Conservation (phyloP, 2,329 filamentous ascomycete genomes). For the Scedosporium minutisporum region DNA sequence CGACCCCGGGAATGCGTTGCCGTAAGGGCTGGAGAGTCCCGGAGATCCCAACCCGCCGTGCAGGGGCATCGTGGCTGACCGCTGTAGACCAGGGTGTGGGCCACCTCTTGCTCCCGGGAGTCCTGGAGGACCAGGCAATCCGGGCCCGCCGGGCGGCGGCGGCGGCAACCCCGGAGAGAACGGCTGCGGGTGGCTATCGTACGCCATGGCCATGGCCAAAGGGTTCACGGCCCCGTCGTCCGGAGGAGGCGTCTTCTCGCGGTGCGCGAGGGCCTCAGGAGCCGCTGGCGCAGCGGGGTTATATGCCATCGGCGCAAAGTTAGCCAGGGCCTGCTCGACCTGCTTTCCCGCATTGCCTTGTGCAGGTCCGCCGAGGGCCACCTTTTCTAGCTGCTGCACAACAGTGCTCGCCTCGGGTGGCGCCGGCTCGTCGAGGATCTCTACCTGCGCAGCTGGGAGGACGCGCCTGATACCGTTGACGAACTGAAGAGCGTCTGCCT, state of each 20-base stretch:
- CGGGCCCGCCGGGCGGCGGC: slow-evolving; percentile 30
- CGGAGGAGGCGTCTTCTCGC: slow-evolving; percentile 73
- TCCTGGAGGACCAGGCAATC: slow-evolving; percentile 20
- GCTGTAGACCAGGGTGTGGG: slow-evolving; percentile 29
- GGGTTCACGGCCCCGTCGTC: slow-evolving; percentile 53
- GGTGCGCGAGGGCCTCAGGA: slow-evolving; percentile 59
- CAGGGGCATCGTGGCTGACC: slow-evolving; percentile 40
- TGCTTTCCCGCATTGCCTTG: slow-evolving; percentile 21
- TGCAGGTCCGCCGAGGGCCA: slow-evolving; percentile 53
- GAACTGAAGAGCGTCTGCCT: slow-evolving; percentile 60
- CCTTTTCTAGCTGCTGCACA: slow-evolving; percentile 63
- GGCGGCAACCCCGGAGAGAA: slow-evolving; percentile 41
- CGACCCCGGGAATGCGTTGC: slow-evolving; percentile 23
- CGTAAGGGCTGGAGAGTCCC: slow-evolving; percentile 28
- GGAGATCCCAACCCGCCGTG: slow-evolving; percentile 25
- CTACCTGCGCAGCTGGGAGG: slow-evolving; percentile 49
- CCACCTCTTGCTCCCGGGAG: slow-evolving; percentile 20
- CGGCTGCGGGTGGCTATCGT: slow-evolving; percentile 44
- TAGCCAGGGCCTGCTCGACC: slow-evolving; percentile 24
- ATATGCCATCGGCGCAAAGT: slow-evolving; percentile 59
- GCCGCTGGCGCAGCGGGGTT: slow-evolving; percentile 71
- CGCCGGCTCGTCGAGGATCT: slow-evolving; percentile 55
- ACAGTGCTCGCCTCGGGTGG: slow-evolving; percentile 55
- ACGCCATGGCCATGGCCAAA: slow-evolving; percentile 45
- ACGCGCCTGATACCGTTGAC: slow-evolving; percentile 58